Evolutionary conservation across 495 filamentous ascomycete species (phyloP).

Genomic region (Hyaloscypha variabilis): DNA sequence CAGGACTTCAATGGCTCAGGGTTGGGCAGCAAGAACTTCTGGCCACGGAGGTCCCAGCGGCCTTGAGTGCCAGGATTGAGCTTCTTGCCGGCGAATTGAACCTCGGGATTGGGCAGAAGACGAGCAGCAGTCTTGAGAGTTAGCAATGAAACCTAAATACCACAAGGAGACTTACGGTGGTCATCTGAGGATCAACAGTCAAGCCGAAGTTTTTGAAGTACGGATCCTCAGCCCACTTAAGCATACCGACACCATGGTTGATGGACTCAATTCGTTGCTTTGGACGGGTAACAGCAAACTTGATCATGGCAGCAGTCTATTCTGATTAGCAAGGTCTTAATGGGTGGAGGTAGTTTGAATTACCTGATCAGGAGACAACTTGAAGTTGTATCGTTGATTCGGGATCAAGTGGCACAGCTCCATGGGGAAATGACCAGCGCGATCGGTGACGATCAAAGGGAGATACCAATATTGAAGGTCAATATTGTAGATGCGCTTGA

Average conservation of each 20-base stretch:
- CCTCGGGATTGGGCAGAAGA: conserved; percentile 69
- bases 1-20: conserved; percentile 62
- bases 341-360: not conserved
- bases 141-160: not conserved
- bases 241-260: conserved; percentile 60
- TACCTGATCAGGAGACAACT: conserved; percentile 65
- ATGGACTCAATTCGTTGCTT: conserved; percentile 62
- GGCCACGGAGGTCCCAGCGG: conserved; percentile 84
- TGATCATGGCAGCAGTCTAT: conserved; percentile 81
- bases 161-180: conserved; percentile 39
- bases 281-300: conserved; percentile 73
- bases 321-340: not conserved
- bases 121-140: conserved; percentile 59
- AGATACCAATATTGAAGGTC: conserved; percentile 49
- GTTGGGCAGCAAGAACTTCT: conserved; percentile 71
- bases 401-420: conserved; percentile 60
- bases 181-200: conserved; percentile 61
- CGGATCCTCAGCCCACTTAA: conserved; percentile 70
- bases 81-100: conserved; percentile 61
- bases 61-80: conserved; percentile 61
- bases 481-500: conserved; percentile 63
- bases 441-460: conserved; percentile 73
- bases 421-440: conserved; percentile 71
- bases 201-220: conserved; percentile 71
- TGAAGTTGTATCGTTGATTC: conserved; percentile 79